These are phyloP conservation scores for Debaryomycetaceae sp. DNA, from an alignment of 1,139 yeast species.

Conservation along the genomic window DNA sequence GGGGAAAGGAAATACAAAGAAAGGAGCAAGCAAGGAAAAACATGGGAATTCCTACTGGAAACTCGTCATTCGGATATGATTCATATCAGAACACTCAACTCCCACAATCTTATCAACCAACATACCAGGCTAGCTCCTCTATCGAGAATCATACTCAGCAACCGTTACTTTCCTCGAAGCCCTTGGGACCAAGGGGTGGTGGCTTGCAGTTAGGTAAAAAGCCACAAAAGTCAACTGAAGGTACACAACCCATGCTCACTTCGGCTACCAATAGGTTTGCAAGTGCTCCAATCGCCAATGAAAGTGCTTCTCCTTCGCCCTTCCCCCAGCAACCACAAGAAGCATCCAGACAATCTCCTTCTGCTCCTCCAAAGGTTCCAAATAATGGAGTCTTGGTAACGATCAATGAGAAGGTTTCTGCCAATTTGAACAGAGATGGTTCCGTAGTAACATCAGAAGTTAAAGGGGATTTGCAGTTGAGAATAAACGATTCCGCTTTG, in stretches of 20 bases:
- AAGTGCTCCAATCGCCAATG: neutral
- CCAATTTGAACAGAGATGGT: constrained; percentile 83
- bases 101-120: constrained; percentile 26
- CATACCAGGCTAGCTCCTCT: constrained; percentile 31
- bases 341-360: constrained; percentile 24
- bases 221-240: constrained; percentile 30
- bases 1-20: constrained; percentile 92
- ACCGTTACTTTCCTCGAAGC: constrained; percentile 13
- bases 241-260: constrained; percentile 43
- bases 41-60: constrained; percentile 25
- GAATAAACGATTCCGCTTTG: constrained; percentile 70
- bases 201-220: constrained; percentile 84
- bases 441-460: constrained; percentile 69
- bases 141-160: constrained; percentile 7
- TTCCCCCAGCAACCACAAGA: constrained; percentile 10
- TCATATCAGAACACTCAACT: constrained; percentile 21
- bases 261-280: constrained; percentile 22
- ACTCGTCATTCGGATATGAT: constrained; percentile 15
- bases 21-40: constrained; percentile 70
- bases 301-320: constrained; percentile 6
- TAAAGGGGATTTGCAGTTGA: constrained; percentile 86
- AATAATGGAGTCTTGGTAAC: constrained; percentile 81
- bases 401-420: constrained; percentile 73
- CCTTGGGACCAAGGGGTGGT: constrained; percentile 60
- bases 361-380: constrained; percentile 30